phyloP scores from a whole-genome alignment of 1,284 basidiomycete genomes.

The Moesziomyces globuligerus region DNA sequence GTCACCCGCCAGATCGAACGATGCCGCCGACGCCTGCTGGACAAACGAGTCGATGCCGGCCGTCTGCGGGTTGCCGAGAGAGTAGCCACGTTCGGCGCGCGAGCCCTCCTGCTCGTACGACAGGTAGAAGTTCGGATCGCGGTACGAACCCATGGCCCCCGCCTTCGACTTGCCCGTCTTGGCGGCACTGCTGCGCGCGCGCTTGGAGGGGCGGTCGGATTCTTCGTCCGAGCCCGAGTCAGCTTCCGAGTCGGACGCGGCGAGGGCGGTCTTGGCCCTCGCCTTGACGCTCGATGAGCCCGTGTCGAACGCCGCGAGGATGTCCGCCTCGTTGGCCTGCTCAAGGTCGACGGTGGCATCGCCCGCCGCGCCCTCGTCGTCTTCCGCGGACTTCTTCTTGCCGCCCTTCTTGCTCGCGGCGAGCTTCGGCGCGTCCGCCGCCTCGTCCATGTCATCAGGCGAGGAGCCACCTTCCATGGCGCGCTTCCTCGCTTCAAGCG shows the following conservation, averaged over 20 bases:
- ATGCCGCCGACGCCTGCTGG: slow-evolving; percentile 81
- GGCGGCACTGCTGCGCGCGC: slow-evolving; percentile 5
- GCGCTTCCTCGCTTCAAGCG: slow-evolving; percentile 57
- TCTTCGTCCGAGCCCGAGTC: slow-evolving; percentile 56
- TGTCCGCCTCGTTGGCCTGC: slow-evolving; percentile 72
- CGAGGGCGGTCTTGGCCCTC: not conserved
- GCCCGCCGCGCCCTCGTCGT: slow-evolving; percentile 62
- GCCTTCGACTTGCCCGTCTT: slow-evolving; percentile 12
- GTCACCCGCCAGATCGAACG: slow-evolving; percentile 81
- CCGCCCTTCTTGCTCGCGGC: slow-evolving; percentile 15
- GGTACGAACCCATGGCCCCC: slow-evolving; percentile 70
- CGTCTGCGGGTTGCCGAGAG: slow-evolving; percentile 32
- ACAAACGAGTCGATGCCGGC: slow-evolving; percentile 81
- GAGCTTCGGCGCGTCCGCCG: slow-evolving; percentile 13
- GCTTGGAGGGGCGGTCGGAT: slow-evolving; percentile 67
- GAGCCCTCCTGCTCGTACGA: slow-evolving; percentile 88
- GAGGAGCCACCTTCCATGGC: slow-evolving; percentile 50
- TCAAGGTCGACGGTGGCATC: slow-evolving; percentile 69
- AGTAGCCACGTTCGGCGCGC: slow-evolving; percentile 80
- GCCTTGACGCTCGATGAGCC: slow-evolving; percentile 5
- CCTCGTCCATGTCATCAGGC: slow-evolving; percentile 2
- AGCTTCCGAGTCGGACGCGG: too few relatives aligned
- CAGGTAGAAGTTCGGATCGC: slow-evolving; percentile 89
- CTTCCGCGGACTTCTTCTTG: slow-evolving; percentile 50
- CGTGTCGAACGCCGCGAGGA: slow-evolving; percentile 50